A percentile compares a stretch with the other conserved stretches of the same genome.
Evolutionary conservation across 164 flowering plant genomes (phyloP).

Genomic region (Platanus orientalis): DNA sequence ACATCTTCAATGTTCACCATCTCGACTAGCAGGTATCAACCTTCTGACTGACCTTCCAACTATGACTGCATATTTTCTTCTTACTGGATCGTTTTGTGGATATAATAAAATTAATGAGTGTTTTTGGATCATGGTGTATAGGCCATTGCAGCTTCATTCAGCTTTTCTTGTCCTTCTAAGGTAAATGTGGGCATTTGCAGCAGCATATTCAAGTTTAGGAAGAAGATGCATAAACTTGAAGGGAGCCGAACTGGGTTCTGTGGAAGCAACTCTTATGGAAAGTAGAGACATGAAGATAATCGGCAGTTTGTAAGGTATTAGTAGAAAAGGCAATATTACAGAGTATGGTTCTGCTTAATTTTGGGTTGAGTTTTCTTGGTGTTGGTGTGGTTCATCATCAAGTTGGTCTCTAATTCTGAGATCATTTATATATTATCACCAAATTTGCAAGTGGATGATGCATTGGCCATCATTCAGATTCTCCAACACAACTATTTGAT

Average conservation of each 20-base stretch:
- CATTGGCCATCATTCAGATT: too few species aligned
- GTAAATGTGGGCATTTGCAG: constrained; percentile 71
- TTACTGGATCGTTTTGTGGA: neutral
- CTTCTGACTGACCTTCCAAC: too few species aligned
- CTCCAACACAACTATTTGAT: too few species aligned
- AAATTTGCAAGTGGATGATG: too few species aligned
- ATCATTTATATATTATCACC: too few species aligned
- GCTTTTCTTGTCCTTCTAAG: constrained; percentile 85
- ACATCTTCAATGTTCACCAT: constrained; percentile 80
- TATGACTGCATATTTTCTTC: neutral
- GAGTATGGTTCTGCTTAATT: neutral
- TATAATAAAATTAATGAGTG: too few species aligned
- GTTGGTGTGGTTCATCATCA: too few species aligned
- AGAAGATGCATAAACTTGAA: constrained; percentile 43
- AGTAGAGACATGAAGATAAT: constrained; percentile 24
- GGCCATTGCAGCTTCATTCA: constrained; percentile 90
- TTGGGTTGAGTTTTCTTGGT: neutral
- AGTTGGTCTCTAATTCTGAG: too few species aligned
- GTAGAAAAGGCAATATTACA: constrained; percentile 1
- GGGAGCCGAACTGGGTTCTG: constrained; percentile 57
- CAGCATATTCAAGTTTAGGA: constrained; percentile 75
- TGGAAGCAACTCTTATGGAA: constrained; percentile 60
- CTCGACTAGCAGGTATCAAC: constrained; percentile 78
- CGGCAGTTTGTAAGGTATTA: constrained; percentile 44
- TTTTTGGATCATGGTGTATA: constrained; percentile 19